phyloP scores from a whole-genome alignment of 2,329 filamentous ascomycete species.

The Talaromyces funiculosus region DNA sequence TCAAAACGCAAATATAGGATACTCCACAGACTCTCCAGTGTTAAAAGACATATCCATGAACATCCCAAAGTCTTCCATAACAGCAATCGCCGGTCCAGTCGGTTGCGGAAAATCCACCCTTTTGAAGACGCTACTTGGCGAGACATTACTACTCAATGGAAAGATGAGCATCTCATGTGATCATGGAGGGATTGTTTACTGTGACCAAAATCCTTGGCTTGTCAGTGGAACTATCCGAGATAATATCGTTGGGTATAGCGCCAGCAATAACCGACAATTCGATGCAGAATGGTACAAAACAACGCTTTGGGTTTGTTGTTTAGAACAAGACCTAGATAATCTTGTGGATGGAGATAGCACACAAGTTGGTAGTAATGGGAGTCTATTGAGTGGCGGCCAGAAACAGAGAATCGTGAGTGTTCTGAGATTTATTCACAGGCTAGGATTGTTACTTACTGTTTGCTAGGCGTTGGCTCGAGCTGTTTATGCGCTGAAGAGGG shows the following conservation, averaged over 20 bases:
- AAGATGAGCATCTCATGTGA: not conserved
- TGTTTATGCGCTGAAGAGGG: not conserved
- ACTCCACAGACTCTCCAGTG: not conserved
- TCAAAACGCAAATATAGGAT: not conserved
- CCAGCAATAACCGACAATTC: conserved; percentile 9
- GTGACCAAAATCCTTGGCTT: conserved; percentile 24
- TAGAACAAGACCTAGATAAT: conserved; percentile 24
- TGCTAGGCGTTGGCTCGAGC: not conserved
- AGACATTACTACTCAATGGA: not conserved
- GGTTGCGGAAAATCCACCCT: not conserved
- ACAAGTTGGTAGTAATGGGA: conserved; percentile 39
- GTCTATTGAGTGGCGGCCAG: conserved; percentile 43
- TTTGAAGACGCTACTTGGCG: not conserved
- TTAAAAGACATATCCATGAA: too few relatives aligned
- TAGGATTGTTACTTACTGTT: not conserved
- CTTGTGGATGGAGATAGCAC: conserved; percentile 29
- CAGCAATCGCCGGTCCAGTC: not conserved
- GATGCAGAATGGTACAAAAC: not conserved
- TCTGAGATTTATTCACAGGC: not conserved
- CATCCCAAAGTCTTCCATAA: not conserved
- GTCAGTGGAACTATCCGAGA: conserved; percentile 24
- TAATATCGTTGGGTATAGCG: conserved; percentile 27
- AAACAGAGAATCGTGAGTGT: conserved; percentile 34
- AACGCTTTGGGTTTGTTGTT: conserved; percentile 16
- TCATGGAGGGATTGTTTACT: conserved; percentile 21